Evolutionary conservation across 2,329 filamentous ascomycete genomes (phyloP), one percentile per base, ranked within the genome.

Genomic region (Fusarium gaditjirri): DNA sequence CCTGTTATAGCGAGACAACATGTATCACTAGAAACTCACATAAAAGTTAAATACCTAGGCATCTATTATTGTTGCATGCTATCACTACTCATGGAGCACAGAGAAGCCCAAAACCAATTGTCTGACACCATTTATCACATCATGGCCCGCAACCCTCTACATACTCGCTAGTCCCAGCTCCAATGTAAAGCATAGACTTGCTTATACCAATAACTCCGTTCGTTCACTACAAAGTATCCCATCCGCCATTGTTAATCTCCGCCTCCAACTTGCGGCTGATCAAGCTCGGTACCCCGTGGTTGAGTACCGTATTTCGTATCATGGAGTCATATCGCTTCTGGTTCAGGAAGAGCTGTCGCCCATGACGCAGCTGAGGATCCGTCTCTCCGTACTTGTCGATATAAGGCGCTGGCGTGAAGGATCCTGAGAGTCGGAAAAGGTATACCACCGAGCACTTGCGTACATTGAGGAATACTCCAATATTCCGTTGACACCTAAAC

Each of bases 341-440:
- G 79, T 97, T 97, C 63, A 99, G 85, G 80, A 94, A 97, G 52
- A 99, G 85, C 82, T 97, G 95, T 63, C 97, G 91, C 68, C 93
- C 93, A 71, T 96, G 92, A 68, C 93, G 89, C 39, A 99, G 86
- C 44, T 95, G 95, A n/a, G 93, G 90, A 81, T 99, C 96, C 8
- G 94, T 93, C 86, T 99, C 96, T 73, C 97, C 97, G 80, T 98
- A 97, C 79, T 93, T 93, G 82, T 99, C 96, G 71, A 98, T 92
- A 81, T 98, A 99, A 1, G 96, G 96, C 8, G 96, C 95, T 44
- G 92, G 89, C 71, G 92, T 91, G 85, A 93, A 99, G 31, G 93
- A 94, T 42, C 96, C 96, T 50, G 93, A 93, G 36, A 87, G 86
- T 66, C 92, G 90, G 83, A 97, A 94, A 61, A 97, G 85, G 81